A percentile compares a stretch with the other conserved stretches of the same genome.
phyloP scores from a whole-genome alignment of 1,139 yeast species.

The Suhomyces choctaworum region DNA sequence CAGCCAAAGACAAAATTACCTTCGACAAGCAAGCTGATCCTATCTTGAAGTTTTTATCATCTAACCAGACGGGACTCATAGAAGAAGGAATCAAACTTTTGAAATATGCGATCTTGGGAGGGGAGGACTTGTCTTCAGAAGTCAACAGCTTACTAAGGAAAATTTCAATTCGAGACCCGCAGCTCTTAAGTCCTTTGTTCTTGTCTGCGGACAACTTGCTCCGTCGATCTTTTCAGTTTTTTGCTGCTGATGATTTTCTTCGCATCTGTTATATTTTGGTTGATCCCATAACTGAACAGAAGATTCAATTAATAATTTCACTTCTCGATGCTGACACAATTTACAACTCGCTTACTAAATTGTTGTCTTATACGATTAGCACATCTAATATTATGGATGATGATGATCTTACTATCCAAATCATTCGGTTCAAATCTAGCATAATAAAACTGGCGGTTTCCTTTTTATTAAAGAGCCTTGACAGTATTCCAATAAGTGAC shows the following conservation, averaged over 20 bases:
- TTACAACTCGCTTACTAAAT: slow-evolving; percentile 28
- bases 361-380: slow-evolving; percentile 34
- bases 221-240: slow-evolving; percentile 26
- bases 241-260: slow-evolving; percentile 36
- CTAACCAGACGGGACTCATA: slow-evolving; percentile 28
- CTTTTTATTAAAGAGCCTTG: slow-evolving; percentile 28
- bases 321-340: slow-evolving; percentile 30
- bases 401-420: slow-evolving; percentile 36
- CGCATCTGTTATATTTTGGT: slow-evolving; percentile 34
- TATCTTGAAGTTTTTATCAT: slow-evolving; percentile 36
- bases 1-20: neutral
- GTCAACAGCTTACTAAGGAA: slow-evolving; percentile 23
- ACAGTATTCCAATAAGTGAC: slow-evolving; percentile 38
- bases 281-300: slow-evolving; percentile 24
- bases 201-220: slow-evolving; percentile 28
- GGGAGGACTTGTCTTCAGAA: slow-evolving; percentile 35
- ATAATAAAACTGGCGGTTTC: slow-evolving; percentile 32
- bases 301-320: slow-evolving; percentile 26
- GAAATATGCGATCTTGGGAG: slow-evolving; percentile 40
- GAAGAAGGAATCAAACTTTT: slow-evolving; percentile 41
- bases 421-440: slow-evolving; percentile 33
- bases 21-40: slow-evolving; percentile 37
- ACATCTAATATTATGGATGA: slow-evolving; percentile 35
- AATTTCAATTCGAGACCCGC: slow-evolving; percentile 34
- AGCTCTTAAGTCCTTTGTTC: slow-evolving; percentile 32